These are phyloP conservation scores for Pluteus cervinus DNA, from an alignment of 768 basidiomycete species.

Conservation along the genomic window DNA sequence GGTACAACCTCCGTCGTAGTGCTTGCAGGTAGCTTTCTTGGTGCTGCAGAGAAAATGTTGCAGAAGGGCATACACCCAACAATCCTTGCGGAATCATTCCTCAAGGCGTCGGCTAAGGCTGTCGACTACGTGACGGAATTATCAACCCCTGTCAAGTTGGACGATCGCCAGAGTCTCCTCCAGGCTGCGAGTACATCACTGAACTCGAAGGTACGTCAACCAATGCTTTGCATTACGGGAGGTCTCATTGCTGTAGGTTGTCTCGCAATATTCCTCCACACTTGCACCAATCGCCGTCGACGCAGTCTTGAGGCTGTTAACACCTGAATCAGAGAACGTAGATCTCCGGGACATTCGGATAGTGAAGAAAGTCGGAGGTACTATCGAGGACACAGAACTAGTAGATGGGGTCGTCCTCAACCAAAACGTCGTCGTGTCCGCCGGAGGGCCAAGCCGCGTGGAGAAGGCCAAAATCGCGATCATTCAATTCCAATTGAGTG, in stretches of 20 bases:
- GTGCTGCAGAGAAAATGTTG: conserved; percentile 95
- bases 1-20: conserved; percentile 98
- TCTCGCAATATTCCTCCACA: conserved; percentile 97
- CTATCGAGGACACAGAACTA: conserved; percentile 97
- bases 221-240: conserved; percentile 1
- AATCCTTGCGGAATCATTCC: conserved; percentile 92
- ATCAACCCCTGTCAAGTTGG: conserved; percentile 86
- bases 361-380: conserved; percentile 98
- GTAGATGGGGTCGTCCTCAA: conserved; percentile 96
- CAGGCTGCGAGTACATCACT: conserved; percentile 93
- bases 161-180: conserved; percentile 77
- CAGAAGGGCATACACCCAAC: conserved; percentile 97
- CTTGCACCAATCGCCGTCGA: conserved; percentile 98
- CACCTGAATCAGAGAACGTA: conserved; percentile 86
- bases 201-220: conserved; percentile 77
- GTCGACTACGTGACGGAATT: conserved; percentile 93
- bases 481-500: conserved; percentile 96
- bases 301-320: conserved; percentile 88
- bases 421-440: conserved; percentile 86
- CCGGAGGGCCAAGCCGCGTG: conserved; percentile 89
- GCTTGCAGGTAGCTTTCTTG: conserved; percentile 86
- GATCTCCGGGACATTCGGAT: conserved; percentile 94
- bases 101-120: conserved; percentile 86
- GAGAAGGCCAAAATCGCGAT: conserved; percentile 99
- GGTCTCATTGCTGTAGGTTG: conserved; percentile 55